phyloP scores from a whole-genome alignment of 2,329 filamentous ascomycete genomes.

The Aspergillus hiratsukae region DNA sequence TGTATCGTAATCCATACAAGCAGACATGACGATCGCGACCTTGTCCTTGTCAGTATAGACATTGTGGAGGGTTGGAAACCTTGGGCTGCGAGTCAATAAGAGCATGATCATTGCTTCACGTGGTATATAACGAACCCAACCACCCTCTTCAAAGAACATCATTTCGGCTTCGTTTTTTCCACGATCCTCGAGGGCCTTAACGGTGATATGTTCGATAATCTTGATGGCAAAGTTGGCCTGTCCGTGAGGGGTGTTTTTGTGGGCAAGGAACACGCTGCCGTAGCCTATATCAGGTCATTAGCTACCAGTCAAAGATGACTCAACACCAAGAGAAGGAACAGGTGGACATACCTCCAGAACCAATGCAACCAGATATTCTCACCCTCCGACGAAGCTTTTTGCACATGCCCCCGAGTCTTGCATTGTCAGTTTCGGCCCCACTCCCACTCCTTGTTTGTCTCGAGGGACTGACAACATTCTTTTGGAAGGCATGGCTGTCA shows the following conservation, averaged over 20 bases:
- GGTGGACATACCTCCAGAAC: neutral
- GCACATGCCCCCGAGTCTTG: neutral
- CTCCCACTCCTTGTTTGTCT: neutral
- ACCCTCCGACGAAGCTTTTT: neutral
- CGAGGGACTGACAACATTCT: neutral
- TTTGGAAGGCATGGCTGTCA: neutral
- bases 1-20: conserved; percentile 16
- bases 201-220: neutral
- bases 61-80: conserved; percentile 26
- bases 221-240: neutral
- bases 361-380: neutral
- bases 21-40: conserved; percentile 25
- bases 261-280: neutral
- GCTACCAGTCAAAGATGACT: neutral
- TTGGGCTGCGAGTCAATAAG: conserved; percentile 18
- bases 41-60: conserved; percentile 23
- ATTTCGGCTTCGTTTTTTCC: neutral
- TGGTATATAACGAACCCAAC: conserved; percentile 17
- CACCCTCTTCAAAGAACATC: neutral
- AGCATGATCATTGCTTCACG: conserved; percentile 24
- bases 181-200: neutral
- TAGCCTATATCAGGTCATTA: neutral
- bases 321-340: neutral
- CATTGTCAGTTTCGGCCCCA: neutral
- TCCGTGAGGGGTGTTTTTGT: neutral